Conservation (phyloP, 73 alveolate genomes). For the Tetrahymena malaccensis region DNA sequence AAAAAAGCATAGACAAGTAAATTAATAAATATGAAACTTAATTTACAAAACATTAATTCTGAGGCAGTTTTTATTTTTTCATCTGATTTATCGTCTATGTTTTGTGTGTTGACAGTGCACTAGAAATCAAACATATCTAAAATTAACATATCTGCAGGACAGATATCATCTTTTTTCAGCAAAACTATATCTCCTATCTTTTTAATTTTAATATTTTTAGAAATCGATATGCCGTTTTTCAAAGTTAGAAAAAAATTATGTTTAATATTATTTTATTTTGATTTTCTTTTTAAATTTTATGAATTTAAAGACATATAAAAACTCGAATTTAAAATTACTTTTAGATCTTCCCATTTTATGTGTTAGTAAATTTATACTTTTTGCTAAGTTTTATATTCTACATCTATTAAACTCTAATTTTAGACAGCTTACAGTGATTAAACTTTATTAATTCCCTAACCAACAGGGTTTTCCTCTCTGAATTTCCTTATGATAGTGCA, state of each 20-base stretch:
- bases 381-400: neutral
- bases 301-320: neutral
- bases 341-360: neutral
- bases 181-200: constrained; percentile 30
- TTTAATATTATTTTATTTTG: neutral
- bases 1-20: no score
- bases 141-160: constrained; percentile 42
- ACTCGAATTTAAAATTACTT: neutral
- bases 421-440: neutral
- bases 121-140: constrained; percentile 2
- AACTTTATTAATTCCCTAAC: neutral
- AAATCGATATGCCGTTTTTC: neutral
- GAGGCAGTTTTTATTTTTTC: constrained; percentile 28
- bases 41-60: neutral
- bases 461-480: neutral
- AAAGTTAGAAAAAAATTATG: neutral
- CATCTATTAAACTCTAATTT: neutral
- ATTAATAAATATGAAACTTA: no score
- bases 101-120: neutral
- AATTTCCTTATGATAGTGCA: neutral
- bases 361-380: neutral
- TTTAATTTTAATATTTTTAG: neutral
- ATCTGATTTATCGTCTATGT: constrained; percentile 27
- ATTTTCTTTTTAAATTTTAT: neutral
- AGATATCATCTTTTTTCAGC: constrained; percentile 28